Percentiles rank a stretch among this genome's conserved stretches.
These are phyloP conservation scores for Syncephalastrum racemosum DNA, from an alignment of 371 early-diverging fungal species.

Conservation along the genomic window DNA sequence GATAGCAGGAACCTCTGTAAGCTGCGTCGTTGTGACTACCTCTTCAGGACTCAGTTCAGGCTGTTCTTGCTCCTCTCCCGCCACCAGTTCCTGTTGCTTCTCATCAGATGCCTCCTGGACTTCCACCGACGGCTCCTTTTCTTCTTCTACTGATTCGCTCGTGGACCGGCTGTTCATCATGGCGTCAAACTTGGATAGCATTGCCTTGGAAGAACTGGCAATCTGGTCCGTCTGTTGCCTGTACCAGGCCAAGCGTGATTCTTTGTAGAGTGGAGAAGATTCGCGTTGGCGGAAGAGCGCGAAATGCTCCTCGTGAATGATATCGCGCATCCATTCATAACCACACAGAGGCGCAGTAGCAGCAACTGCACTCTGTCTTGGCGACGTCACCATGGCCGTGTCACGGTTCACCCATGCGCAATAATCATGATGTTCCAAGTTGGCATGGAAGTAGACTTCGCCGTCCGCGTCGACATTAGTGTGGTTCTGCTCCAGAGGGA, in stretches of 20 bases:
- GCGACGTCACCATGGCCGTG: constrained; percentile 4
- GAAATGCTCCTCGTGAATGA: constrained; percentile 6
- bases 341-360: constrained; percentile 4
- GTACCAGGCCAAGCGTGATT: constrained; percentile 5
- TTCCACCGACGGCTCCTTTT: background rate
- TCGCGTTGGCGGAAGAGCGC: constrained; percentile 4
- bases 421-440: constrained; percentile 13
- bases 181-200: background rate
- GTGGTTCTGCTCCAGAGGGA: background rate
- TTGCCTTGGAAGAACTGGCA: constrained; percentile 4
- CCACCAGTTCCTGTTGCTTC: background rate
- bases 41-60: background rate
- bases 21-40: background rate
- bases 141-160: background rate
- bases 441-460: constrained; percentile 1
- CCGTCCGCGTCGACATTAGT: background rate
- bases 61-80: background rate
- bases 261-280: constrained; percentile 1
- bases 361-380: background rate
- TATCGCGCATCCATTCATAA: constrained; percentile 13
- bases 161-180: background rate
- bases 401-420: constrained; percentile 18
- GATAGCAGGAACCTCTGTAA: too few relatives aligned
- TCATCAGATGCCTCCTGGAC: background rate
- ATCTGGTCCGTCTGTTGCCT: background rate